A percentile compares a stretch with the other conserved stretches of the same genome.
Evolutionary conservation across 1,139 yeast species (phyloP).

Genomic region (Suhomyces anneliseae): DNA sequence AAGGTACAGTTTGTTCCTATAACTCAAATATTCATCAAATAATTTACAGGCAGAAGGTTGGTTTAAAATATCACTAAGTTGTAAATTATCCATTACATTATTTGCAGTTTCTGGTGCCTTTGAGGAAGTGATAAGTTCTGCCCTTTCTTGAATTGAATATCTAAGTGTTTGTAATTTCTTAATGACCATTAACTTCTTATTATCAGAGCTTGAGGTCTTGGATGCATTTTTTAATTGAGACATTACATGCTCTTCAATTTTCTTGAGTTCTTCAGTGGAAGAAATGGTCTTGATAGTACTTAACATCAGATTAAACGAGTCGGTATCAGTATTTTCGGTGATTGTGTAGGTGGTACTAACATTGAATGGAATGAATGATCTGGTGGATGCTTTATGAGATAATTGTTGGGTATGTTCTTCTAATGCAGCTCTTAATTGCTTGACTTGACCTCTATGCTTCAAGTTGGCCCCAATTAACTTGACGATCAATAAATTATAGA

Average conservation of each 20-base stretch:
- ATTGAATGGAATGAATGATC: slow-evolving; percentile 4
- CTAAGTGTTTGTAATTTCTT: slow-evolving; percentile 15
- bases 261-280: slow-evolving; percentile 24
- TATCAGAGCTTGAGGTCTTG: slow-evolving; percentile 5
- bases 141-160: slow-evolving; percentile 11
- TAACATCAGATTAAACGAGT: slow-evolving; percentile 36
- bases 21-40: slow-evolving; percentile 59
- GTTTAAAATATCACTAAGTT: slow-evolving; percentile 21
- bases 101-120: neutral
- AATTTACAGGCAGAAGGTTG: slow-evolving; percentile 49
- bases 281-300: slow-evolving; percentile 14
- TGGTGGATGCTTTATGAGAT: slow-evolving; percentile 4
- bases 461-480: slow-evolving; percentile 63
- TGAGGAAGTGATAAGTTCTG: neutral
- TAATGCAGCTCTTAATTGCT: slow-evolving; percentile 67
- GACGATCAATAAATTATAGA: slow-evolving; percentile 67
- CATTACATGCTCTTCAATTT: slow-evolving; percentile 20
- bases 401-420: slow-evolving; percentile 54
- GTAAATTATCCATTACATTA: slow-evolving; percentile 10
- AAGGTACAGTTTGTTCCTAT: slow-evolving; percentile 39
- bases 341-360: slow-evolving; percentile 10
- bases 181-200: slow-evolving; percentile 6
- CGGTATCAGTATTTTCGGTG: slow-evolving; percentile 29
- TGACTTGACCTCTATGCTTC: slow-evolving; percentile 75
- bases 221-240: slow-evolving; percentile 18